Conservation (phyloP, 257 asterid species). For the Solanum piurae region DNA sequence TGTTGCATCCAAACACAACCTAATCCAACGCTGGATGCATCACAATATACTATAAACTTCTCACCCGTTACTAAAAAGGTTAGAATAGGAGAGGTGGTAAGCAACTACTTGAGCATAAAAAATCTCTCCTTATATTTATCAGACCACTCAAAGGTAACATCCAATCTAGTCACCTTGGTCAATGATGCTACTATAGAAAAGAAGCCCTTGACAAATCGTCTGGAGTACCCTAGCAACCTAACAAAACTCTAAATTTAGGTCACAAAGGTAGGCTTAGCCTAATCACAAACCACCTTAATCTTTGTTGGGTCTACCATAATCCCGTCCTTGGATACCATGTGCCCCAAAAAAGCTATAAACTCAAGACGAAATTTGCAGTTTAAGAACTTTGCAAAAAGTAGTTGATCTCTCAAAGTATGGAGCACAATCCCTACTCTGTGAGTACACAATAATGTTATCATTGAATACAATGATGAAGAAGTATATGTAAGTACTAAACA, state of each 20-base stretch:
- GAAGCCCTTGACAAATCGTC: background rate
- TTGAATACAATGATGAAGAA: background rate
- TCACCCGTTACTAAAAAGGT: background rate
- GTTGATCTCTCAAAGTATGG: background rate
- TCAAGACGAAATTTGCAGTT: background rate
- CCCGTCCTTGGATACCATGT: background rate
- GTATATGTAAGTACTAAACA: background rate
- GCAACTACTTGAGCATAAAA: background rate
- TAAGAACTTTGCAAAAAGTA: background rate
- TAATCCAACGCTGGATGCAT: background rate
- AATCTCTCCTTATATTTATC: too few relatives aligned
- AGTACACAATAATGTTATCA: background rate
- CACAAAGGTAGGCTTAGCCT: background rate
- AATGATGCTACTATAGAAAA: background rate
- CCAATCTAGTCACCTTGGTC: too few relatives aligned
- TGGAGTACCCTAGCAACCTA: background rate
- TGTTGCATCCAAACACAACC: background rate
- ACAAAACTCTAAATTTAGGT: too few relatives aligned
- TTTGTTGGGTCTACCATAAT: too few relatives aligned
- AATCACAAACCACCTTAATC: background rate
- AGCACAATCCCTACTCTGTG: background rate
- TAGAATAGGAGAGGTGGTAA: background rate
- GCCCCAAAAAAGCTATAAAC: background rate
- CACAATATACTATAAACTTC: background rate
- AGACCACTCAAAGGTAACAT: background rate